Base-by-base conservation (phyloP, 768 basidiomycete species). In the Tricholoma matsutake region DNA sequence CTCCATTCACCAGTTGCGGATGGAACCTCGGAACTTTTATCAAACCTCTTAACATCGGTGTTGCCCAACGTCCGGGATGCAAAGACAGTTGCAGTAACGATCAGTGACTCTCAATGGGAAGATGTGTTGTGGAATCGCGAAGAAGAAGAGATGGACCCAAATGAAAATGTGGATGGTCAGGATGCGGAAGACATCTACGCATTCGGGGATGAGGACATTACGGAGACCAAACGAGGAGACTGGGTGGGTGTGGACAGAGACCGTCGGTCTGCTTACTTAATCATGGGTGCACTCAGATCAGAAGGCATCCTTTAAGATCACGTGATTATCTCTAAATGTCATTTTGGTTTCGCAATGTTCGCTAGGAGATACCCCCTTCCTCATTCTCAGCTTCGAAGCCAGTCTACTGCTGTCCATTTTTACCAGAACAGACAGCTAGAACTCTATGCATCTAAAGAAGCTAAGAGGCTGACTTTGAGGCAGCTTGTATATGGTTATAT, bases 371-470 rank as follows among this genome's bases (percentile, higher is more conserved):
- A n/a, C 41, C 18, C 34, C 20, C 35, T 54, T 58, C 58, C 51
- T 52, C 55, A 51, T 53, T 51, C 22, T 29, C 57, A 56, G 51
- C 47, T 41, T 53, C 67, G 67, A n/a, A 59, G 28, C 39, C 52
- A 64, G 61, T 70, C 69, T 53, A 79, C 81, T 14, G 78, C 83
- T 16, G 73, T 81, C 16, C 83, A 85, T 65, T 94, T 94, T 69
- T 94, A 94, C 68, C 87, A 90, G 67, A 94, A 94, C 65, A 83
- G 83, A 67, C 91, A 92, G 59, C 75, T 94, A 54, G 92, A 94
- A 66, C 74, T 87, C 1, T 92, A 90, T 81, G 92, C 93, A 3
- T 79, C 86, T 28, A 89, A 83, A 68, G 81, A 87, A 63, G 85
- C 90, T 0, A 84, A 89, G 61, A 78, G 86, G 60, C 75, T 94